Base-by-base conservation (phyloP, 192 early-diverging fungal species). In the Chytriomyces confervae region DNA sequence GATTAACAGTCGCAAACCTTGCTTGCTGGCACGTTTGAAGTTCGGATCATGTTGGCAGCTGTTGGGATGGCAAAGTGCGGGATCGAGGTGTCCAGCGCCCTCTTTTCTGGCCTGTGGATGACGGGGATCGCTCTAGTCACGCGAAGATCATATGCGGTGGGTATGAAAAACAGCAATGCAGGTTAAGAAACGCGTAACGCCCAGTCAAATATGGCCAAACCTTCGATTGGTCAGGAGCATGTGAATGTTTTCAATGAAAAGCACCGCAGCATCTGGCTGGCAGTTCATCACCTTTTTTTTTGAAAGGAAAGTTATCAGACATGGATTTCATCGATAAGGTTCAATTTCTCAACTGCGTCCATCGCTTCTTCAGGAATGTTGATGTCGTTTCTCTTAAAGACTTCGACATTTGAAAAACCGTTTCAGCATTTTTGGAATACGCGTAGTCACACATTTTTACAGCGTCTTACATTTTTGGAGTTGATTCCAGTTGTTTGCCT, bases 31-130 rank as follows among this genome's bases (percentile, higher is more conserved):
- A 62, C 80, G 9, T 62, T 60, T 46, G 81, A 45, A n/a, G 43
- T 53, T 18, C 81, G 79, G 13, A 87, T 82, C 18, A 84, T 76
- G n/a, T 81, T 80, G 1, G 78, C 43, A 6, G 86, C 84, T 2
- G 86, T 87, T 23, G 86, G 86, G 9, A 87, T 50, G 13, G 81
- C 77, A 66, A 85, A 87, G 46, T 85, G 86, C 20, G 86, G 86
- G 9, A 87, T 63, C n/a, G 63, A 51, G 7, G 69, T 73, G 46
- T 62, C 69, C 44, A 62, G 73, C 7, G 53, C 8, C 24, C 78
- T 60, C 9, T 36, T 8, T 78, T 53, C 27, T 53, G 67, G 44
- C 9, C 10, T 64, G 53, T 24, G 43, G 36, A 9, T 46, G 16
- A 16, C 24, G 43, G 62, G 62, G 43, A 23, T 46, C 51, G 76